Evolutionary conservation across 2,329 filamentous ascomycete species (phyloP), one percentile per base, ranked within the genome.

Genomic region (Cladosporium austrohemisphaericum): DNA sequence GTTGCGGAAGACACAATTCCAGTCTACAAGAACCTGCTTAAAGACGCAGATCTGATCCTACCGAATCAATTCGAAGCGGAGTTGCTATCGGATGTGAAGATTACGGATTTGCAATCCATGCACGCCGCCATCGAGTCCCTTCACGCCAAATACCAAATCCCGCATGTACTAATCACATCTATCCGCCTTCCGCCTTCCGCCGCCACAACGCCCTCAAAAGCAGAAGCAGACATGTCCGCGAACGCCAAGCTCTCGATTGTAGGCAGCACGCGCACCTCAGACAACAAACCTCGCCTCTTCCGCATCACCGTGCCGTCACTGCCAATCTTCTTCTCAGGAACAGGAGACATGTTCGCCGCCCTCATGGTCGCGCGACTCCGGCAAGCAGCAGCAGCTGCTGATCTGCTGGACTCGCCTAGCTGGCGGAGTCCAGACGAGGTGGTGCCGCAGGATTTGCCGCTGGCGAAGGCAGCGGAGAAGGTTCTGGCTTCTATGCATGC

Each of bases 31-130:
- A 76, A 76, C 19, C 75, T 95, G 50, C 74, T 97, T 18, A 77
- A 77, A 28, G 78, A 92, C 60, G 92, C 93, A 2, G 93, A 98
- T 68, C 69, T 98, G 58, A 94, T 98, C 49, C 72, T 97, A 13
- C 93, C 93, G 3, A 98, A 98, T 65, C 92, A 97, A 60, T 98
- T 96, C 58, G 93, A 98, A 73, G 89, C 91, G 35, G 92, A 98
- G 88, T 76, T 91, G 28, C 80, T 97, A 28, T 93, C 88, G 7
- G 88, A 84, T n/a, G 82, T 90, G 53, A 85, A 85, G 57, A 95
- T 97, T 55, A 79, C 76, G 41, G 86, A 90, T 65, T 79, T 93
- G 66, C 69, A 76, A 35, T 85, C 82, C 25, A 79, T 97, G 54
- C 80, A 80, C 25, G 70, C 79, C 53, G 91, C 91, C 11, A 85